Evolutionary conservation across 192 early-diverging fungal genomes (phyloP).

Genomic region (Coemansia sp.): DNA sequence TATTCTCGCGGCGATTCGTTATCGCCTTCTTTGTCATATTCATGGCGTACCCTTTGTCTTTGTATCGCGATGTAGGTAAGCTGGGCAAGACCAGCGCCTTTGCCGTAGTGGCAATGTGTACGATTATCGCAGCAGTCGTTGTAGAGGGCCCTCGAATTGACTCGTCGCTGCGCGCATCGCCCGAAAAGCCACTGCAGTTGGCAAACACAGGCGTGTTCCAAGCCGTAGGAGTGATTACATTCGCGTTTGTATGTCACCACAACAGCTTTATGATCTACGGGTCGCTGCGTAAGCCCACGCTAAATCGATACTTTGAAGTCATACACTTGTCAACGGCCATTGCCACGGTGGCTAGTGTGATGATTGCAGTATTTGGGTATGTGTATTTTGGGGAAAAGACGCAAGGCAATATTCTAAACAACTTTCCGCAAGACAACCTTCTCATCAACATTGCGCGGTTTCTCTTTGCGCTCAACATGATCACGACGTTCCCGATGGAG

Average conservation of each 20-base stretch:
- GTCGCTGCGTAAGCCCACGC: slow-evolving; percentile 77
- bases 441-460: slow-evolving; percentile 86
- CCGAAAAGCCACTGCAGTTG: slow-evolving; percentile 27
- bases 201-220: slow-evolving; percentile 68
- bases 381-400: slow-evolving; percentile 83
- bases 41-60: slow-evolving; percentile 81
- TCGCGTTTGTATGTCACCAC: slow-evolving; percentile 97
- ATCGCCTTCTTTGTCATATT: slow-evolving; percentile 75
- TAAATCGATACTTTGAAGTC: slow-evolving; percentile 82
- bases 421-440: slow-evolving; percentile 75
- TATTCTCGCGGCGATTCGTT: slow-evolving; percentile 71
- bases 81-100: slow-evolving; percentile 87
- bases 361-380: slow-evolving; percentile 75
- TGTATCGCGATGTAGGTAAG: slow-evolving; percentile 86
- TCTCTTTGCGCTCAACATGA: slow-evolving; percentile 93
- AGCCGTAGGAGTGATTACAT: slow-evolving; percentile 88
- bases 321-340: slow-evolving; percentile 77
- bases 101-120: slow-evolving; percentile 77
- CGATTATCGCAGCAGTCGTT: slow-evolving; percentile 71
- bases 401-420: slow-evolving; percentile 86
- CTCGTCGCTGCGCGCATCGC: slow-evolving; percentile 45
- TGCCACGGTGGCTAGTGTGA: slow-evolving; percentile 68
- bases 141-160: slow-evolving; percentile 68
- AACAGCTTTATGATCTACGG: slow-evolving; percentile 92
- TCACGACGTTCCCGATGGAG: slow-evolving; percentile 89